Evolutionary conservation across 768 basidiomycete genomes (phyloP), one percentile per base, ranked within the genome.

Genomic region (Mycena sanguinolenta): DNA sequence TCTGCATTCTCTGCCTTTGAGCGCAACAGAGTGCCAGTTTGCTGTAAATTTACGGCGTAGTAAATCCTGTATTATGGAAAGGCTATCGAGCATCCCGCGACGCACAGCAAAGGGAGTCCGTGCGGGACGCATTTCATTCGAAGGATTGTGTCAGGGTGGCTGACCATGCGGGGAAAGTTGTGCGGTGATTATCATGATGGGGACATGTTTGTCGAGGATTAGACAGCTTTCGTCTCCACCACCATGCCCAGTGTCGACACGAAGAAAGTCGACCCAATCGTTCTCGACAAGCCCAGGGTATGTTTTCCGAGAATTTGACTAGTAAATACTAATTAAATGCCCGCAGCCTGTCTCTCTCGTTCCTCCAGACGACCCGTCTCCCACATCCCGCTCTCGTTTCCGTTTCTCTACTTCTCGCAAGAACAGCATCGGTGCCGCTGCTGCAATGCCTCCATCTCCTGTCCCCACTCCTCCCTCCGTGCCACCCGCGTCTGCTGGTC

Each of bases 361-460:
- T 14, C 16, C 28, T 25, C 64, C 73, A 3, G 63, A 63, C 39
- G 69, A 72, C 28, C 12, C 58, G 0, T 68, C 75, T 17, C 73
- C 73, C 21, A 74, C 67, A 2, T 64, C 70, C 32, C 71, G 70
- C 36, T 67, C 76, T 17, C 78, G 75, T n/a, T 76, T 81, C 25
- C 73, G 76, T 38, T 77, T 83, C 39, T 74, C 75, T 0, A 23
- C 72, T 4, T 53, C 65, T 1, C 60, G 72, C 9, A 73, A 70
- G n/a, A 10, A 30, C 2, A 70, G 65, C 32, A 14, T 60, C 71
- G 76, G 16, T 73, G 67, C 62, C 28, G 63, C 81, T 63, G 58
- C 38, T 25, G 3, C 32, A 46, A 34, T 44, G 61, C 6, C 64
- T 30, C 50, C 68, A 25, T 28, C 25, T 16, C 52, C 54, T 58